Conservation (phyloP, 805 yeast species). For the Ogataea dorogensis region DNA sequence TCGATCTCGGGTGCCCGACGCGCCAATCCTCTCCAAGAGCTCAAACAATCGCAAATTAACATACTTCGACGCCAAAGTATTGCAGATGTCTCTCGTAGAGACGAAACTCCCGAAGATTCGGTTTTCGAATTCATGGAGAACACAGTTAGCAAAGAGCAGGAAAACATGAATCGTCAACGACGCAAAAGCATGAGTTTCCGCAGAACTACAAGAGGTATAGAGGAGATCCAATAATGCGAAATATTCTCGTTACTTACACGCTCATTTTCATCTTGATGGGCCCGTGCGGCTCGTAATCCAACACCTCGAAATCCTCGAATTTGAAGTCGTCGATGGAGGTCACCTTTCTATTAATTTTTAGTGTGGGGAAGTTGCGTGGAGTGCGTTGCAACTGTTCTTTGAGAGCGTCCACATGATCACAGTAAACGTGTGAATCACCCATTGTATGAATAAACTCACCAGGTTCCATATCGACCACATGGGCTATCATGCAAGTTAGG, state of each 20-base stretch:
- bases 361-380: slow-evolving; percentile 80
- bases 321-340: slow-evolving; percentile 80
- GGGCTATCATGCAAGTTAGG: slow-evolving; percentile 91
- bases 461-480: slow-evolving; percentile 90
- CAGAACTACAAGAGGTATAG: slow-evolving; percentile 8
- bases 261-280: slow-evolving; percentile 96
- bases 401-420: slow-evolving; percentile 90
- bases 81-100: slow-evolving; percentile 6
- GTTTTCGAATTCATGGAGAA: slow-evolving; percentile 21
- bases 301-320: slow-evolving; percentile 83
- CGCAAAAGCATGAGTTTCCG: slow-evolving; percentile 14
- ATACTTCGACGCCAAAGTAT: slow-evolving; percentile 11
- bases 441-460: slow-evolving; percentile 93
- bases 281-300: slow-evolving; percentile 75
- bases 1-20: slow-evolving; percentile 6
- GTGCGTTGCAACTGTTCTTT: slow-evolving; percentile 71
- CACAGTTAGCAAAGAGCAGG: slow-evolving; percentile 16
- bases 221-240: slow-evolving; percentile 6
- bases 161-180: slow-evolving; percentile 13
- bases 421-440: slow-evolving; percentile 96
- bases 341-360: slow-evolving; percentile 66
- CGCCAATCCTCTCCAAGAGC: slow-evolving; percentile 12
- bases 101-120: slow-evolving; percentile 9
- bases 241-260: slow-evolving; percentile 50
- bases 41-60: slow-evolving; percentile 12